Percentiles rank a stretch among this genome's conserved stretches.
Conservation (phyloP, 177 flowering plant genomes). For the Vitis hybrid region DNA sequence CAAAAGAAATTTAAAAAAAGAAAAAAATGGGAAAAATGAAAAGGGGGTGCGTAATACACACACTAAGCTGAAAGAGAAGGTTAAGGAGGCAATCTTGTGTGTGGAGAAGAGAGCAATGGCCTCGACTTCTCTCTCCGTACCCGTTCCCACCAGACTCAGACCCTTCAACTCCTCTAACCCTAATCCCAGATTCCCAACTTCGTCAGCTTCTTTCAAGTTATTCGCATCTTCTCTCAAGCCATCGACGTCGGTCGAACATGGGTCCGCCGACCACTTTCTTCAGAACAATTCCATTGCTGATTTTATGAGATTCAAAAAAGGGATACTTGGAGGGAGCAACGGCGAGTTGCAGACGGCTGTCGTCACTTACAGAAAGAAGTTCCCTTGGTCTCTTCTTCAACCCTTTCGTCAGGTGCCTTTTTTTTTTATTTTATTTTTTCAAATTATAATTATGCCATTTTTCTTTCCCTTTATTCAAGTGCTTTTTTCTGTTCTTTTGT, state of each 20-base stretch:
- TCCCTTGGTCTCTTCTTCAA: conserved; percentile 80
- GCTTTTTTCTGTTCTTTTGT: conserved; percentile 2
- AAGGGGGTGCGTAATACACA: too few relatives aligned
- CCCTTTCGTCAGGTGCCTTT: conserved; percentile 75
- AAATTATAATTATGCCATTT: neutral
- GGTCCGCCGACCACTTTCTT: conserved; percentile 46
- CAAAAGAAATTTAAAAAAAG: too few relatives aligned
- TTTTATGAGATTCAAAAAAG: conserved; percentile 77
- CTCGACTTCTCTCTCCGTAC: conserved; percentile 38
- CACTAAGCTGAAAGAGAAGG: too few relatives aligned
- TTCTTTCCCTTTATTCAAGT: neutral
- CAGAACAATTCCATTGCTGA: conserved; percentile 73
- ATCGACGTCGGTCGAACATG: conserved; percentile 31
- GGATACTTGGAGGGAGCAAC: conserved; percentile 19
- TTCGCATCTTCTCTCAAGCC: conserved; percentile 22
- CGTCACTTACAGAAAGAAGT: conserved; percentile 71
- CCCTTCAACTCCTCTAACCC: too few relatives aligned
- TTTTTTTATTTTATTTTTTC: neutral
- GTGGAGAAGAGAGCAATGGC: conserved; percentile 34
- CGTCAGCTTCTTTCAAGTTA: conserved; percentile 11
- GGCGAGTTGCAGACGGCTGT: conserved; percentile 89
- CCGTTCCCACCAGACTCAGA: conserved; percentile 28
- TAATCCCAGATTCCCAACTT: too few relatives aligned
- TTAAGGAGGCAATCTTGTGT: neutral
- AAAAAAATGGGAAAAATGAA: too few relatives aligned